Base-by-base conservation (phyloP, 2,329 filamentous ascomycete genomes). In the Sclerotinia glacialis region DNA sequence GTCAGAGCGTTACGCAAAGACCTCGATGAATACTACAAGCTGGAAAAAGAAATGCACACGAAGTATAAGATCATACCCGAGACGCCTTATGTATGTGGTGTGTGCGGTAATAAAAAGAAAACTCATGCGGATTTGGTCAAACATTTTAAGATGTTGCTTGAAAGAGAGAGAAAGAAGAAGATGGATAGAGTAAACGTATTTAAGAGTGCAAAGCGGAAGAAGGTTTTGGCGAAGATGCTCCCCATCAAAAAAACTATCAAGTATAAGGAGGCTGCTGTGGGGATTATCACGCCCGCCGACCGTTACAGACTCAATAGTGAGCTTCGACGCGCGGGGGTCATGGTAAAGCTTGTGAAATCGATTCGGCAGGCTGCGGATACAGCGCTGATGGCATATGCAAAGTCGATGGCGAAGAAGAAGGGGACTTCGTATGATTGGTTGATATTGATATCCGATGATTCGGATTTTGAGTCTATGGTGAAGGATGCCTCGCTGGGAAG, bases 361-460 rank as follows among this genome's bases (percentile, higher is more conserved):
- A 6, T 9, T 16, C 21, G 37, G 54, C 37, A 58, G 37, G 54
- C 54, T 58, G 40, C 40, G 23, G 54, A 58, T 28, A 12, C 2
- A 58, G 37, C 54, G 23, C 11, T 58, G 2, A 31, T 44, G 18
- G 7, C 8, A 28, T 58, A 44, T 58, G 23, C 54, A 28, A 18
- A 8, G 16, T 16, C 5, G 23, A 44, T 44, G 54, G 5, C 12
- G n/a, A 26, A 58, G 3, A 58, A 26, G 9, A 21, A 28, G 37
- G 23, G 14, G 42, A 42, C 8, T 28, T 0, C 16, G 54, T 58
- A 58, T 26, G 40, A 58, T 21, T 58, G 54, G 54, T n/a, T 58
- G 16, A 44, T 44, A 44, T 26, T 58, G 54, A 44, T 58, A 44
- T 58, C 54, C 23, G 37, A 58, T 58, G 54, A 58, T 44, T n/a